Evolutionary conservation across 176 grass and related monocot species (phyloP).

Genomic region (Lolium rigidum): DNA sequence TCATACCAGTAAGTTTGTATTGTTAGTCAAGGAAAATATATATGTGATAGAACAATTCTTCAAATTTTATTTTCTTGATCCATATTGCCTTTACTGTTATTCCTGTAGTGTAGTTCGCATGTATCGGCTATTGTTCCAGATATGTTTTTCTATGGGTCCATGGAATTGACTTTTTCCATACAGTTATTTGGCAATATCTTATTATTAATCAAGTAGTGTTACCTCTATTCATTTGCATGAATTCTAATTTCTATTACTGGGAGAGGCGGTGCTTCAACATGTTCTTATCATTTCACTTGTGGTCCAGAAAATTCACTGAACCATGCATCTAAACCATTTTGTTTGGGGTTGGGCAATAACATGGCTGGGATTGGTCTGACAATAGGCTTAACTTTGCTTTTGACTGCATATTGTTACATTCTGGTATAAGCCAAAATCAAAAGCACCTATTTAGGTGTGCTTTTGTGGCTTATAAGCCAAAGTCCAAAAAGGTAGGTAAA

Average conservation of each 20-base stretch:
- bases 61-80: background rate
- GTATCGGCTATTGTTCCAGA: background rate
- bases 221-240: background rate
- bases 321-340: background rate
- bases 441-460: no score
- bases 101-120: slow-evolving; percentile 1
- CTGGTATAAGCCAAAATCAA: no score
- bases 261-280: slow-evolving; percentile 15
- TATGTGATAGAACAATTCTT: background rate
- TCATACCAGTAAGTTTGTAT: slow-evolving; percentile 66
- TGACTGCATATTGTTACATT: no score
- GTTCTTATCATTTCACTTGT: background rate
- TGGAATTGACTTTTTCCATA: background rate
- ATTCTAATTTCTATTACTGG: background rate
- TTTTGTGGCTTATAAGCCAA: no score
- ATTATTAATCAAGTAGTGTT: background rate
- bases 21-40: background rate
- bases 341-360: background rate
- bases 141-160: background rate
- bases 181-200: background rate
- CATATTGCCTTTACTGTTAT: background rate
- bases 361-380: background rate
- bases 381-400: background rate
- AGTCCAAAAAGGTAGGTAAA: no score
- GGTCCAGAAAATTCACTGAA: background rate